Evolutionary conservation across 2,329 filamentous ascomycete species (phyloP), one percentile per base, ranked within the genome.

Genomic region (Plenodomus lindquistii): DNA sequence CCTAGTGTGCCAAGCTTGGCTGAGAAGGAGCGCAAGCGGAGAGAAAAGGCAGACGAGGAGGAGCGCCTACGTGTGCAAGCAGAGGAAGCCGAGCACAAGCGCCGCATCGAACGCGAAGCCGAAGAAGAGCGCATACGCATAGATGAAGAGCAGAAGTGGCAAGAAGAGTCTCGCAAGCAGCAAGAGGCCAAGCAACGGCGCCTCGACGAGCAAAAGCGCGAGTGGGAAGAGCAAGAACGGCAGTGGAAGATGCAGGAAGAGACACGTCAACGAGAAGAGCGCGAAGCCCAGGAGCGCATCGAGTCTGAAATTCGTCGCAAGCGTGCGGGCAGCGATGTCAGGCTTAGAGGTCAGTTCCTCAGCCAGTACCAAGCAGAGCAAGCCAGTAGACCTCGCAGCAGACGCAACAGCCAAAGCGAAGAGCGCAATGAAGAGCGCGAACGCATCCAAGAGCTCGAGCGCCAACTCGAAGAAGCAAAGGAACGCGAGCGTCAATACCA

Each of bases 331-430:
- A 86, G 83, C 63, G 86, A 91, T 60, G 79, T 81, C 31, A 83
- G 86, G 53, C 78, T 96, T 18, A 87, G 86, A 51, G 91, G 91
- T 2, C 91, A 96, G 66, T 92, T 87, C 61, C 80, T 96, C 42
- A 93, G 89, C 65, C 88, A 96, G 67, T 96, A 96, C 68, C 87
- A 90, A 69, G 85, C 86, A 17, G 86, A 90, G 58, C 85, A 88
- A 66, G 71, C 64, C 8, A 62, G 57, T 41, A 67, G 66, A 21
- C 59, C 71, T 8, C 66, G 65, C 31, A 73, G 70, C 46, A 69
- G 61, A 36, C 69, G 59, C 42, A 68, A 66, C 59, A 64, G 78
- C 52, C 65, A 67, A 65, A 60, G 63, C 60, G 68, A 73, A 49
- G 76, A 78, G 44, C 81, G 73, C 51, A 77, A 75, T 19, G 72